Percentiles rank a stretch among this genome's conserved stretches.
Conservation (phyloP, 306 rosid genomes). For the Benincasa hispida region DNA sequence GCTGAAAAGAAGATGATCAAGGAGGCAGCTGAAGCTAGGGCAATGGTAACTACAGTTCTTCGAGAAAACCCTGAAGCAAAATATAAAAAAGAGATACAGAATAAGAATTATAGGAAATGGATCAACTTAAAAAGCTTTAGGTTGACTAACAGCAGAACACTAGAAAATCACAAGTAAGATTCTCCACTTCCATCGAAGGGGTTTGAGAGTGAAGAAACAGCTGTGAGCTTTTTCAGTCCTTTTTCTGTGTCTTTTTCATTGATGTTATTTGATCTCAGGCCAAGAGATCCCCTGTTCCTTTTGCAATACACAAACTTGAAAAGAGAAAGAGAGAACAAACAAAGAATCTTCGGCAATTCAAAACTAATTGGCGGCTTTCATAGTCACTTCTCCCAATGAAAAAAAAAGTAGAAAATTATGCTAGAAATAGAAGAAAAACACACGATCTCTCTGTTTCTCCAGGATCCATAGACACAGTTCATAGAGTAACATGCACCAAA, state of each 20-base stretch:
- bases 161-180: background rate
- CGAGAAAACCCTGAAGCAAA: slow-evolving; percentile 25
- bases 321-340: background rate
- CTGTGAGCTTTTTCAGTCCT: background rate
- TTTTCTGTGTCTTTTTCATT: too few species aligned
- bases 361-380: background rate
- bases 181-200: background rate
- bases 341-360: background rate
- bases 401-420: background rate
- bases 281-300: background rate
- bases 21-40: slow-evolving; percentile 44
- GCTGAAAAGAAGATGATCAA: slow-evolving; percentile 34
- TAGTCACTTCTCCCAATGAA: background rate
- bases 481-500: background rate
- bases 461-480: background rate
- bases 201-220: background rate
- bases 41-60: slow-evolving; percentile 33
- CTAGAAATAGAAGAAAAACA: background rate
- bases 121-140: background rate
- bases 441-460: background rate
- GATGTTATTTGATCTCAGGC: too few species aligned
- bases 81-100: background rate
- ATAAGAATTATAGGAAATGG: background rate
- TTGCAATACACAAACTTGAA: background rate
- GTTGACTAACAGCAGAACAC: background rate